phyloP scores from a whole-genome alignment of 1,284 basidiomycete species.

The Kalmanozyma brasiliensis region DNA sequence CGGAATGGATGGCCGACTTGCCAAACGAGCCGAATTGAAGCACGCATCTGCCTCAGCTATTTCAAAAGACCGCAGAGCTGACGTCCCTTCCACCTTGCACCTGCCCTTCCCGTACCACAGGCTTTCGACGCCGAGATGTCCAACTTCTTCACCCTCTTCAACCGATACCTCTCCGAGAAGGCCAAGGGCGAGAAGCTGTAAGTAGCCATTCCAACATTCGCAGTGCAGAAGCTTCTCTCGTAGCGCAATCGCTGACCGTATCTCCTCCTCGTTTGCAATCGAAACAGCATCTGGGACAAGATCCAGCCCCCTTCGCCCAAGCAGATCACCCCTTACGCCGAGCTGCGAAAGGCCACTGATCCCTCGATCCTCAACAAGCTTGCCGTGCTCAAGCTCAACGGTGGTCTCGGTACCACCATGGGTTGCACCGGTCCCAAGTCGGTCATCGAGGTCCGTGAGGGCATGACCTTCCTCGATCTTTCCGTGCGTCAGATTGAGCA shows the following conservation, averaged over 20 bases:
- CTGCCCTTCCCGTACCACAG: constrained; percentile 71
- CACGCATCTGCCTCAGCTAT: too few relatives aligned
- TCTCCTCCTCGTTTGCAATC: background rate
- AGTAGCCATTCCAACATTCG: constrained; percentile 62
- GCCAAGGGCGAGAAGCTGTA: constrained; percentile 95
- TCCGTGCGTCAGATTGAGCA: constrained; percentile 96
- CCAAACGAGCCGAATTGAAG: too few relatives aligned
- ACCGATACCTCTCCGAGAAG: constrained; percentile 93
- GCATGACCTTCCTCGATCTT: constrained; percentile 99
- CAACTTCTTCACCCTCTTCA: constrained; percentile 98
- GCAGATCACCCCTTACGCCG: constrained; percentile 88
- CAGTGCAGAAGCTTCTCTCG: background rate
- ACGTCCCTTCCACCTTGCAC: background rate
- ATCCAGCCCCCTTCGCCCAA: constrained; percentile 94
- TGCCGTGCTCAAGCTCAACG: constrained; percentile 99
- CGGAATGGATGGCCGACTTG: too few relatives aligned
- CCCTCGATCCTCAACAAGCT: constrained; percentile 71
- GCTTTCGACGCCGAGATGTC: constrained; percentile 98
- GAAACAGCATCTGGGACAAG: constrained; percentile 89
- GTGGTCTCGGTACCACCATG: constrained; percentile 97
- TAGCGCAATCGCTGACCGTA: background rate
- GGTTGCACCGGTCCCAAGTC: constrained; percentile 78
- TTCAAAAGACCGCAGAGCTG: background rate
- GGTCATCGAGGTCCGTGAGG: constrained; percentile 74
- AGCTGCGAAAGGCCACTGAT: constrained; percentile 71